Percentiles rank a stretch among this genome's conserved stretches.
Conservation (phyloP, 1,284 basidiomycete genomes). For the Volvariella volvacea region DNA sequence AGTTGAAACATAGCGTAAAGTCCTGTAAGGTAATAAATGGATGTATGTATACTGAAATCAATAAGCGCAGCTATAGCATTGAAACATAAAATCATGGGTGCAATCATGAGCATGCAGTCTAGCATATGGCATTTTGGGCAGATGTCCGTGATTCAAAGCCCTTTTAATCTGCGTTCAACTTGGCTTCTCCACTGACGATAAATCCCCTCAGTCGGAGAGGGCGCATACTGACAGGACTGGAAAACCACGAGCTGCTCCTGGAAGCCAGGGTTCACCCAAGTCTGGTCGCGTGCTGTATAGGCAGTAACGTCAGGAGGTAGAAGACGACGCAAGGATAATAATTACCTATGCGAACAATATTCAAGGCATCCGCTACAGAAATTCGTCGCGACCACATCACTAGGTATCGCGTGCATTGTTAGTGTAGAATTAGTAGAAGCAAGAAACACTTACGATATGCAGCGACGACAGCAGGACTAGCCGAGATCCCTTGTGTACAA, state of each 20-base stretch:
- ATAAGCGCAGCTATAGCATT: too few relatives aligned
- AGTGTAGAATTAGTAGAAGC: neutral
- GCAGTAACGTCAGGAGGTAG: constrained; percentile 7
- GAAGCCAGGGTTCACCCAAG: constrained; percentile 74
- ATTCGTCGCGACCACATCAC: constrained; percentile 70
- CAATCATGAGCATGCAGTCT: too few relatives aligned
- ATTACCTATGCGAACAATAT: constrained; percentile 53
- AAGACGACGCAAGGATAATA: neutral
- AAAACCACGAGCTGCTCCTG: constrained; percentile 73
- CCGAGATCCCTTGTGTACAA: constrained; percentile 76
- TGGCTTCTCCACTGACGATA: constrained; percentile 58
- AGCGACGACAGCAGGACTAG: constrained; percentile 77
- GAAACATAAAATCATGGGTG: too few relatives aligned
- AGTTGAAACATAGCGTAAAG: too few relatives aligned
- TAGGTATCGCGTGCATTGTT: constrained; percentile 20
- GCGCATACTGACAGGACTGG: constrained; percentile 65
- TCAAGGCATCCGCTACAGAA: constrained; percentile 52
- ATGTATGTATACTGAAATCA: too few relatives aligned
- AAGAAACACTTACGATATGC: constrained; percentile 63
- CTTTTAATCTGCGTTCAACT: constrained; percentile 34
- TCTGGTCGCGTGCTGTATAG: constrained; percentile 61
- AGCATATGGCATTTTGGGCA: too few relatives aligned
- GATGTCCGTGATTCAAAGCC: too few relatives aligned
- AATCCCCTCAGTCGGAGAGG: constrained; percentile 54
- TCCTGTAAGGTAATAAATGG: too few relatives aligned